Evolutionary conservation across 768 basidiomycete genomes (phyloP), one percentile per base, ranked within the genome.

Genomic region (Leucocoprinus leucothites): DNA sequence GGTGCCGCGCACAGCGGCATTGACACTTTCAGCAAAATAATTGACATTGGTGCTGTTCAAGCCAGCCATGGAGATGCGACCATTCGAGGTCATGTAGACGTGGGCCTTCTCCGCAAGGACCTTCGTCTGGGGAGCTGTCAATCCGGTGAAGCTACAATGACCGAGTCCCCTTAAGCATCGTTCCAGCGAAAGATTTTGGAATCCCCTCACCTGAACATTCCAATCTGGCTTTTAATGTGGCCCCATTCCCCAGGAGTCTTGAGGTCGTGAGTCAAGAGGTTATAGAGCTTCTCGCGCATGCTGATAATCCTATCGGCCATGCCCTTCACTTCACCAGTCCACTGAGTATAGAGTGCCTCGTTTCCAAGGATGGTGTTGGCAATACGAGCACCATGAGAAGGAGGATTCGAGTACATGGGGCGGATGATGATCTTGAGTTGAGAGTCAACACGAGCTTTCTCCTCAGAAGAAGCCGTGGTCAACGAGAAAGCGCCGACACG

Each of bases 351-450:
- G 47, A 98, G 79, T 49, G 80, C 80, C 11, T 77, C 65, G 64
- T 87, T 82, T 56, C 84, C 82, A 44, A 99, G 75, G 60, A 99
- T 95, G 38, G 89, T 80, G 66, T 79, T 85, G 57, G 91, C 94
- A 64, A 97, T 87, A 45, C 88, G 82, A 36, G 94, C 92, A 60
- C 94, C 94, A 64, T 93, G 89, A 31, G 89, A 67, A 16, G 96
- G 97, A 56, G 97, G 96, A 81, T 98, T 99, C 51, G 96, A 98
- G 77, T 98, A 98, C 85, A 98, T 87, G 40, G 94, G 94, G 11
- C 97, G 87, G 61, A 97, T 87, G 58, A 98, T 74, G 58, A 98
- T 97, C 78, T 96, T 94, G 66, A 98, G 74, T 72, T 98, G 97
- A 69, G 87, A 91, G 71, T 95, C 90, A 40, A 98, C 86, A 46